Evolutionary conservation across 148 eudicot species (phyloP).

Genomic region (Talinum fruticosum): DNA sequence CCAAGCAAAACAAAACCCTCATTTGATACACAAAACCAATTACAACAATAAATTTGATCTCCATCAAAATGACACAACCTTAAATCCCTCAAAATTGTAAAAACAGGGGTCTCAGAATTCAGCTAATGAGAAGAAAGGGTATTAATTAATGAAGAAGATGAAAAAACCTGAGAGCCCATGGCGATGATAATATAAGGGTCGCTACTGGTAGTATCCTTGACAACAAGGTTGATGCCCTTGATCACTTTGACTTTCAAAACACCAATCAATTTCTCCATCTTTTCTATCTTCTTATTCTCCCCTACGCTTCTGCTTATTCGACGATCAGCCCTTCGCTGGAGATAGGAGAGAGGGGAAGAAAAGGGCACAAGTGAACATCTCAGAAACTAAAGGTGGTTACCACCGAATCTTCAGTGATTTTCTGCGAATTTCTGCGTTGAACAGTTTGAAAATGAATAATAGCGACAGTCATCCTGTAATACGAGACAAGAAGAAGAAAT

Average conservation of each 20-base stretch:
- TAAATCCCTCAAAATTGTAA: neutral
- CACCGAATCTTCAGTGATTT: neutral
- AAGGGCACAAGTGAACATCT: neutral
- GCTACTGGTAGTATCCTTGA: slow-evolving; percentile 23
- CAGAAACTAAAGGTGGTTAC: neutral
- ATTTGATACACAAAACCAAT: too few relatives aligned
- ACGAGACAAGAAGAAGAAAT: too few relatives aligned
- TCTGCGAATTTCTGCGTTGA: too few relatives aligned
- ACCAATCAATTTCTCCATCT: slow-evolving; percentile 22
- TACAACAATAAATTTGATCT: too few relatives aligned
- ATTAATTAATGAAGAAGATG: too few relatives aligned
- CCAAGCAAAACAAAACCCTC: too few relatives aligned
- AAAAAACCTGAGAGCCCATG: slow-evolving; percentile 26
- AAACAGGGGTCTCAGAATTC: neutral
- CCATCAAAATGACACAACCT: too few relatives aligned
- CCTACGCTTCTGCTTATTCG: too few relatives aligned
- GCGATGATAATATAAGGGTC: slow-evolving; percentile 33
- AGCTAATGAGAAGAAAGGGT: neutral
- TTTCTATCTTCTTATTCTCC: neutral
- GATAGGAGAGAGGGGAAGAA: neutral
- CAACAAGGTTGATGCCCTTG: slow-evolving; percentile 23
- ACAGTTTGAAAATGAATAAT: too few relatives aligned
- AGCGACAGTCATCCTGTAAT: too few relatives aligned
- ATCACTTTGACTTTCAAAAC: slow-evolving; percentile 25
- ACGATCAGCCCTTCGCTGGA: neutral